Conservation (phyloP, 371 early-diverging fungal species). For the Zychaea mexicana region DNA sequence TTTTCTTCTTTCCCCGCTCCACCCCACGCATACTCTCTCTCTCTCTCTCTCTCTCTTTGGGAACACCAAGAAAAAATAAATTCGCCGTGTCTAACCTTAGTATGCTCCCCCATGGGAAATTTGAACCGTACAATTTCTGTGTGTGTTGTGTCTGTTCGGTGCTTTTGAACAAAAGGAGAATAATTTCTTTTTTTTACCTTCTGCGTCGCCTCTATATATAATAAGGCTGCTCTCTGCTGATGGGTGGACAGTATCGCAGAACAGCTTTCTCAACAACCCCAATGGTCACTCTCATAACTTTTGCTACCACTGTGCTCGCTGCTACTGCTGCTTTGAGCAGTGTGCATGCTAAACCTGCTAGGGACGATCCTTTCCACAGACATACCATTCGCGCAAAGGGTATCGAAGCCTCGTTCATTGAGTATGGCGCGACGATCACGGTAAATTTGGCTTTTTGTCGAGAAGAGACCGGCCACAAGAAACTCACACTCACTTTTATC, state of each 20-base stretch:
- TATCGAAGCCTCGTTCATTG: slow-evolving; percentile 25
- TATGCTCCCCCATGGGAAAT: background rate
- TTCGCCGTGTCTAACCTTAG: background rate
- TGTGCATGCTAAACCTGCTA: background rate
- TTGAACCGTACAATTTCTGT: no score
- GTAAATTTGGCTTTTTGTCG: background rate
- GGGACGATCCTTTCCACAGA: slow-evolving; percentile 10
- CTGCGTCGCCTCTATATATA: no score
- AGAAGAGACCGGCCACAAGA: no score
- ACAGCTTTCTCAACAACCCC: no score
- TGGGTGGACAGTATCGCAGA: background rate
- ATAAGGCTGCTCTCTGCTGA: no score
- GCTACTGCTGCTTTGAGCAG: background rate
- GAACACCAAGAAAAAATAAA: background rate
- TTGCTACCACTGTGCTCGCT: background rate
- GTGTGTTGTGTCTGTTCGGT: background rate
- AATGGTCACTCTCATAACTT: background rate
- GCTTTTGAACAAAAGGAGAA: background rate
- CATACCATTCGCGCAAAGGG: slow-evolving; percentile 27
- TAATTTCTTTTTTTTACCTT: background rate
- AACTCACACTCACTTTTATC: no score
- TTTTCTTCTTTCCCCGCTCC: background rate
- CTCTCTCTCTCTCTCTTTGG: background rate
- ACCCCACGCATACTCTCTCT: background rate
- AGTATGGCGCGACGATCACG: slow-evolving; percentile 24